Percentiles rank a stretch among this genome's conserved stretches.
phyloP scores from a whole-genome alignment of 2,329 filamentous ascomycete species.

The Rhinocladiella similis region DNA sequence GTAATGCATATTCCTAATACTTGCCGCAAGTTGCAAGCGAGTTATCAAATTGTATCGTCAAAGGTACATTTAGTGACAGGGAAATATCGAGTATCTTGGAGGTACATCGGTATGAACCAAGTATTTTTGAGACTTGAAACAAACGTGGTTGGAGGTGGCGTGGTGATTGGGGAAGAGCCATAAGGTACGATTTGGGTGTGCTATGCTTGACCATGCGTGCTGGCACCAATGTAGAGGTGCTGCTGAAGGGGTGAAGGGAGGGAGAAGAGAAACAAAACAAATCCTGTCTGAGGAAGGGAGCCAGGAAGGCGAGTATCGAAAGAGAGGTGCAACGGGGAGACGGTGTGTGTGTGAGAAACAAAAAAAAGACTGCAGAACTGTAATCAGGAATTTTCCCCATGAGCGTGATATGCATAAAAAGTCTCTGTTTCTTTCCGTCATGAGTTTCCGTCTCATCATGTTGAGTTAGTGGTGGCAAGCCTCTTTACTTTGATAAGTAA shows the following conservation, averaged over 20 bases:
- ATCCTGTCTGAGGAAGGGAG: no score
- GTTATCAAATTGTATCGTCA: background rate
- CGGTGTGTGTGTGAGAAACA: background rate
- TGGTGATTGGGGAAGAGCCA: constrained; percentile 1
- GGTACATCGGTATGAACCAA: constrained; percentile 1
- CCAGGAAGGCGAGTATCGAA: no score
- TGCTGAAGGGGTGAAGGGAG: no score
- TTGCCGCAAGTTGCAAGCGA: background rate
- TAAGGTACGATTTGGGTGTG: background rate
- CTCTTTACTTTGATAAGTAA: no score
- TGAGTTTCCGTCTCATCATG: background rate
- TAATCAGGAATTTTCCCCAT: constrained; percentile 16
- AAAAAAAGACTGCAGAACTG: constrained; percentile 1
- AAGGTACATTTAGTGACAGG: background rate
- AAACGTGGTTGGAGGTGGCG: constrained; percentile 12
- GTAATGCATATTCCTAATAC: background rate
- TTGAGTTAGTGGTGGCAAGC: background rate
- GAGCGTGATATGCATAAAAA: constrained; percentile 18
- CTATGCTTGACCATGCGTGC: background rate
- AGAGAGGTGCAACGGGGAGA: background rate
- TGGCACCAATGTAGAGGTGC: background rate
- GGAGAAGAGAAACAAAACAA: no score
- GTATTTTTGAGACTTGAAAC: background rate
- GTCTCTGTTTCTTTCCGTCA: constrained; percentile 16
- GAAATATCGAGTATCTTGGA: background rate